phyloP scores from a whole-genome alignment of 495 filamentous ascomycete genomes.

The Lasiosphaeris hirsuta region DNA sequence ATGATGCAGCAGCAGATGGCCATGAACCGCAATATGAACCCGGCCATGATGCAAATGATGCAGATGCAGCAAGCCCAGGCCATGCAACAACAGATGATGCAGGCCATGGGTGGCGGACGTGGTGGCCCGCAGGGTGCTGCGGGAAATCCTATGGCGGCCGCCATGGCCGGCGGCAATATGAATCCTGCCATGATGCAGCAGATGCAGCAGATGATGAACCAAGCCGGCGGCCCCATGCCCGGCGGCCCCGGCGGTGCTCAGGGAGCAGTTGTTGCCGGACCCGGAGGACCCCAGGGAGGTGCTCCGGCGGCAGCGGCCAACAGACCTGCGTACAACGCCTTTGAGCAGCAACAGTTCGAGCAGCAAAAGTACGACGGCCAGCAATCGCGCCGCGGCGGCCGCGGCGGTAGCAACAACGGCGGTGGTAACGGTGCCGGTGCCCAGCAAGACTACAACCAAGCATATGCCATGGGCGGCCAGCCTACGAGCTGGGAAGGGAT shows the following conservation, averaged over 20 bases:
- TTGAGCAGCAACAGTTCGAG: constrained; percentile 70
- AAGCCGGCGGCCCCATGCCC: constrained; percentile 48
- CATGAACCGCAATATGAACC: constrained; percentile 61
- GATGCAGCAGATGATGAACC: constrained; percentile 83
- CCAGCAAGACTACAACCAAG: constrained; percentile 17
- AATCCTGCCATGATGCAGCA: constrained; percentile 80
- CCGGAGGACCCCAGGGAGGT: constrained; percentile 39
- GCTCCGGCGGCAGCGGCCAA: constrained; percentile 16
- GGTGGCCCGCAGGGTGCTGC: constrained; percentile 19
- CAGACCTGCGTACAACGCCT: constrained; percentile 26
- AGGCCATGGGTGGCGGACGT: constrained; percentile 27
- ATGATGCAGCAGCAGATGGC: constrained; percentile 87
- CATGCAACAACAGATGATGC: constrained; percentile 67
- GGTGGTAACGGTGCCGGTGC: constrained; percentile 33
- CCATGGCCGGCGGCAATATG: constrained; percentile 52
- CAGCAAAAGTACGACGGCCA: constrained; percentile 85
- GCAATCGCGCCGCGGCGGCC: constrained; percentile 34
- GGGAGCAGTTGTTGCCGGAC: constrained; percentile 25
- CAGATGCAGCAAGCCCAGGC: constrained; percentile 82
- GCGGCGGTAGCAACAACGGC: constrained; percentile 34
- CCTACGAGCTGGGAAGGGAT: constrained; percentile 96
- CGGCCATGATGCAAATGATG: constrained; percentile 58
- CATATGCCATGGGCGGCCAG: constrained; percentile 28
- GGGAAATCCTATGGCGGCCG: constrained; percentile 41
- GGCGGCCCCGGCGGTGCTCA: constrained; percentile 21